Percentiles rank a stretch among this genome's conserved stretches.
Conservation (phyloP, 2,329 filamentous ascomycete genomes). For the Colletotrichum noveboracense region DNA sequence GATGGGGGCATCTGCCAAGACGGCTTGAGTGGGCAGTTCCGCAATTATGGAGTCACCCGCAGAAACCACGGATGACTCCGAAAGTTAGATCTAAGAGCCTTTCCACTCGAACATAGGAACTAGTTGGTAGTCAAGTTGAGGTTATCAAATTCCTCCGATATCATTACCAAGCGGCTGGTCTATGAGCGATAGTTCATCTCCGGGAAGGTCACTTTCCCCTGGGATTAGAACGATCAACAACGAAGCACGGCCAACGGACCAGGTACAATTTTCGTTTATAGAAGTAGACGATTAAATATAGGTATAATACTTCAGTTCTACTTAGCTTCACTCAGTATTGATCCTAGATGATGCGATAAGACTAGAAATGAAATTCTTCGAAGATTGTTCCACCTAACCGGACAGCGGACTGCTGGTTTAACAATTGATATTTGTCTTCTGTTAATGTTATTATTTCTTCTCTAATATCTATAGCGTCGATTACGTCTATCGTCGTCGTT, state of each 20-base stretch:
- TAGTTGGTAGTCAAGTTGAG: neutral
- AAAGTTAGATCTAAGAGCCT: neutral
- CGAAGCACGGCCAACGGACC: neutral
- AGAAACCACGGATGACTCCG: neutral
- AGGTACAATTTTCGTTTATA: too few species aligned
- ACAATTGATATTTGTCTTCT: too few species aligned
- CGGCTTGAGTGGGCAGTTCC: neutral
- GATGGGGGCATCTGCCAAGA: neutral
- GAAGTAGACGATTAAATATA: fast-evolving
- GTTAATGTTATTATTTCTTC: fast-evolving
- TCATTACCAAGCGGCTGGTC: neutral
- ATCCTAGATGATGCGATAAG: too few species aligned
- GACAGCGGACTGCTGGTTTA: too few species aligned
- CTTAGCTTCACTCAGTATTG: too few species aligned
- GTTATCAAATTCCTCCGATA: fast-evolving
- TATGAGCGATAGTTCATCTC: neutral
- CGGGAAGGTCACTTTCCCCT: fast-evolving
- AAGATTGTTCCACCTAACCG: fast-evolving
- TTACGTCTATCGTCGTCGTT: too few species aligned
- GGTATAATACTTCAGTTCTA: fast-evolving
- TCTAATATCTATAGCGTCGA: fast-evolving
- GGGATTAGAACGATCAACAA: neutral
- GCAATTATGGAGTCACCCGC: neutral
- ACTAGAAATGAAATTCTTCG: too few species aligned
- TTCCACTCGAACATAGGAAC: neutral